phyloP scores from a whole-genome alignment of 163 green algal genomes.

The Chlorella variabilis region DNA sequence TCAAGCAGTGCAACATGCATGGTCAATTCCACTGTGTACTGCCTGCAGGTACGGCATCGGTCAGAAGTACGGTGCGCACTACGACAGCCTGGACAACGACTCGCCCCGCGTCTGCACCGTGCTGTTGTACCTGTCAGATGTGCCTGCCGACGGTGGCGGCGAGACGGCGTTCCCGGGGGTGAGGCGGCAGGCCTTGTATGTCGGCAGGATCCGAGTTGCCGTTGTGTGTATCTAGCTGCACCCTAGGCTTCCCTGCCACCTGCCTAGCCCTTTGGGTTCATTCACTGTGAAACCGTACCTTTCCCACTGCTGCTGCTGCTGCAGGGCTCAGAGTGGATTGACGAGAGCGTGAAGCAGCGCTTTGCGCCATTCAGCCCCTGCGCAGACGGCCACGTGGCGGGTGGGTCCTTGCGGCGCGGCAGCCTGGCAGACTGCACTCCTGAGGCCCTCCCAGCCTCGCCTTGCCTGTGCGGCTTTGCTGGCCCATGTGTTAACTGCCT shows the following conservation, averaged over 20 bases:
- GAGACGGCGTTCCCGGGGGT: constrained; percentile 85
- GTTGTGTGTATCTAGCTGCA: too few species aligned
- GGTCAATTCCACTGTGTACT: too few species aligned
- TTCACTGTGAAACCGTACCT: too few species aligned
- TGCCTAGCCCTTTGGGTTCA: too few species aligned
- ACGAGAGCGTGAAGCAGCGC: constrained; percentile 46
- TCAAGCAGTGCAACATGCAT: too few species aligned
- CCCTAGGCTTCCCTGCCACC: too few species aligned
- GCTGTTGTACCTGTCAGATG: constrained; percentile 77
- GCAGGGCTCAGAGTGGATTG: constrained; percentile 61
- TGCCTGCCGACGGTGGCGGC: constrained; percentile 64
- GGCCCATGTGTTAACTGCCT: neutral
- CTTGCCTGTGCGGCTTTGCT: constrained; percentile 58
- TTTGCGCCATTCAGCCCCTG: constrained; percentile 69
- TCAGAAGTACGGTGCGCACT: constrained; percentile 84
- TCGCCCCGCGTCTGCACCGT: constrained; percentile 70
- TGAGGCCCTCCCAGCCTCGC: too few species aligned
- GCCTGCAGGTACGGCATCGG: constrained; percentile 68
- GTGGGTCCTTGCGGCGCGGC: neutral
- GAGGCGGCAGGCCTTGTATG: neutral
- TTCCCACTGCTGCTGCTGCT: too few species aligned
- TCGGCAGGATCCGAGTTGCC: neutral
- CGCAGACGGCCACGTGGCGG: constrained; percentile 68
- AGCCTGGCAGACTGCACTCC: neutral
- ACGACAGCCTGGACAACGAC: constrained; percentile 67